Base-by-base conservation (phyloP, 768 basidiomycete species). In the Hydnomerulius pinastri region DNA sequence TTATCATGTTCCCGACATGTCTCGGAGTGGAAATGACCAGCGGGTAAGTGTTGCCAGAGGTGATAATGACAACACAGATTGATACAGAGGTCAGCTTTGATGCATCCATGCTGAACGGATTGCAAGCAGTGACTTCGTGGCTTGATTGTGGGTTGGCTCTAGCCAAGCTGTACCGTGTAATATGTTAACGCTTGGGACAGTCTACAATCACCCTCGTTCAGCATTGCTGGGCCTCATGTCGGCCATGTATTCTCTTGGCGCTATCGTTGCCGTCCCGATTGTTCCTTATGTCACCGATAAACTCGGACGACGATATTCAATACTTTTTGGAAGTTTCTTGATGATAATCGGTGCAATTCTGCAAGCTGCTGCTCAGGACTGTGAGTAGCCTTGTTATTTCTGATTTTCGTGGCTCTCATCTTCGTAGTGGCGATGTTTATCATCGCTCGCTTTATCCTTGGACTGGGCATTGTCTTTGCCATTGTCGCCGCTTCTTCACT, bases 51-150 rank as follows among this genome's bases (percentile, higher is more conserved):
- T 32, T 53, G 80, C 82, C 32, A 80, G 80, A 53, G 76, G 82
- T 24, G 81, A 81, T 20, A 80, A 82, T 13, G 82, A 83, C 65
- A 82, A 81, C 77, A 82, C 81, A 1, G 78, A 77, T 59, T 80
- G 80, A 77, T 81, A 53, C 44, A 73, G 65, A 8, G 6, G 25
- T 12, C 40, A 82, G 80, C 2, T 83, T 79, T 56, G 80, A 83
- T 48, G 77, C 80, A 0, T 80, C 81, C 4, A 83, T 84, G 81
- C 71, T 84, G 59, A 83, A 82, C 57, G 82, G 81, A 30, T 58
- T 85, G 35, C 83, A 85, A 62, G 79, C 81, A 0, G 80, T 84
- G 3, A 64, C 74, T 18, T 77, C 80, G 0, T 85, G 81, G 80
- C 71, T 78, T 54, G 67, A 65, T 4, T 83, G 83, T 83, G 39